Base-by-base conservation (phyloP, 1,284 basidiomycete genomes). In the Stereum hirsutum region DNA sequence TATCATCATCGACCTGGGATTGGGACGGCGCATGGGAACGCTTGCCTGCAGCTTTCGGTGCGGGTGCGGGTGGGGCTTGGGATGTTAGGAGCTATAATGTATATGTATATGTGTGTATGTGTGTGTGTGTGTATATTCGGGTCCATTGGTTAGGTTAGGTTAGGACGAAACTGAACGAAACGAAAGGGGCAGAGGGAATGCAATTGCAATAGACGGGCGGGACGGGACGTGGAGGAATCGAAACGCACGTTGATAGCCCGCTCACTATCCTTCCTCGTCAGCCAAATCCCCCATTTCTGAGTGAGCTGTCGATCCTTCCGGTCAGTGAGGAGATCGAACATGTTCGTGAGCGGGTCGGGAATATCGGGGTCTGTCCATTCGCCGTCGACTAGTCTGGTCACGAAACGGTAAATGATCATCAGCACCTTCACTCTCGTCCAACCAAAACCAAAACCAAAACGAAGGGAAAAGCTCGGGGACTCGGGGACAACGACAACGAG, bases 201-300 rank as follows among this genome's bases (percentile, higher is more conserved):
- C 35, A 30, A 12, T 6, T 19, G 30, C 35, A 19, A 41, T 10
- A 31, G 10, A 30, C 5, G 24, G 7, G 19, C 5, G 35, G 5
- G n/a, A n/a, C 30, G 23, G 11, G 21, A 11, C 12, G 27, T 26
- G 6, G 17, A 6, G 20, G 28, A 20, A 28, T 27, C 11, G 8
- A 21, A 36, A 55, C 63, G 41, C 51, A 89, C 89, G 65, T 79
- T 78, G 27, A 95, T 57, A 1, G 82, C 89, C 30, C 75, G 74
- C 15, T 83, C 78, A 0, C 75, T 65, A 57, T 89, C 78, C 21
- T 74, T 73, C 51, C 73, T 74, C 1, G 81, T 71, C 19, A 97
- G 61, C 92, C 93, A 95, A 5, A 89, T 60, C 0, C 76, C 84
- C 76, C 89, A 93, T 41, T 75, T 70, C 46, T 81, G 77, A 3